phyloP scores from a whole-genome alignment of 148 eudicot species.

The Bassia scoparia region DNA sequence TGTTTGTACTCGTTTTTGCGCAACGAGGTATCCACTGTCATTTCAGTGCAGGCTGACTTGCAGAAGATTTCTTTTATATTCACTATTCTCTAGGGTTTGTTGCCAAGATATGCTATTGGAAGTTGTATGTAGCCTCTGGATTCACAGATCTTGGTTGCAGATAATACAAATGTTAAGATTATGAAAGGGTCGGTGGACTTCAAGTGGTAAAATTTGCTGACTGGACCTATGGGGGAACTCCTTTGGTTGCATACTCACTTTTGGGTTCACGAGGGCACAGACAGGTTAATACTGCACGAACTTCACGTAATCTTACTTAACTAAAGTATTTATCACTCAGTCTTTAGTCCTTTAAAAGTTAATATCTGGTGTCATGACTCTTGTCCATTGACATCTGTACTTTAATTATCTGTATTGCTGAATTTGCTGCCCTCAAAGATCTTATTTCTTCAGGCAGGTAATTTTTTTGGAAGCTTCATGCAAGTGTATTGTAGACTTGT shows the following conservation, averaged over 20 bases:
- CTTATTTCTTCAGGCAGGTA: background rate
- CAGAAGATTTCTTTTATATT: constrained; percentile 79
- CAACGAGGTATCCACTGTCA: constrained; percentile 64
- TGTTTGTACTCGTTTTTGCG: constrained; percentile 8
- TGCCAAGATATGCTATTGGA: constrained; percentile 85
- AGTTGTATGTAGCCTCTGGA: constrained; percentile 44
- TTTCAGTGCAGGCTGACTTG: constrained; percentile 54
- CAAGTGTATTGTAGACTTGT: no score
- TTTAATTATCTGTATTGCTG: no score
- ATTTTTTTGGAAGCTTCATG: background rate
- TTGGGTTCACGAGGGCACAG: constrained; percentile 87
- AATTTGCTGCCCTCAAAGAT: background rate
- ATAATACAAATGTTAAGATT: constrained; percentile 18
- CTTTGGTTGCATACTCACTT: constrained; percentile 89
- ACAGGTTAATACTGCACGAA: constrained; percentile 49
- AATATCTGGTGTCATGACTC: no score
- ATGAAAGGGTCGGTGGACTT: constrained; percentile 25
- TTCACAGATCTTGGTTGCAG: constrained; percentile 20
- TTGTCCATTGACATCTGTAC: no score
- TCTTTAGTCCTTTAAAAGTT: no score
- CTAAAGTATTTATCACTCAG: no score
- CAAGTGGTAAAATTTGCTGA: constrained; percentile 56
- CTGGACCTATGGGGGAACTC: constrained; percentile 83
- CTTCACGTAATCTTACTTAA: no score
- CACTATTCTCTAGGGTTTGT: constrained; percentile 92